Evolutionary conservation across 257 asterid species (phyloP), one percentile per base, ranked within the genome.

Genomic region (Gentiana macrophylla): DNA sequence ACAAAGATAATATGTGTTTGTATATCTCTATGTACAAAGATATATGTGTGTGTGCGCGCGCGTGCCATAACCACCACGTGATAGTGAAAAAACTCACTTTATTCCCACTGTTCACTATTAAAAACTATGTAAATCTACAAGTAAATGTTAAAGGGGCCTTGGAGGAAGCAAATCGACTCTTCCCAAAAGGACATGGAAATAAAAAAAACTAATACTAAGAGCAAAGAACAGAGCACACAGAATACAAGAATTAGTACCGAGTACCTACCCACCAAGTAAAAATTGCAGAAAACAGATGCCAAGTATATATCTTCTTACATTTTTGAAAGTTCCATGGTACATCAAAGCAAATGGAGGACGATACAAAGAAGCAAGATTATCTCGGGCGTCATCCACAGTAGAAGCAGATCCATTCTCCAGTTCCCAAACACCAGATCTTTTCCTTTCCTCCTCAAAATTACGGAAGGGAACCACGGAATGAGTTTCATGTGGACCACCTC

Each of bases 321-420:
- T 92, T 72, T 88, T 95, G 70, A 92, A 92, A 37, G 97, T 53
- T 50, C 97, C 99, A 48, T 76, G 93, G 78, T 66, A 85, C 86
- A 92, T 83, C 74, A 92, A 77, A 62, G 77, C 85, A 72, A 85
- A 89, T 64, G 99, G 99, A 60, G 95, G 97, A 56, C 99, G 95
- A 65, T 92, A 92, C 49, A 92, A 66, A 65, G 97, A 83, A 57
- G 99, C 99, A 72, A 92, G 99, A 77, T 85, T 88, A 62, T 83
- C 95, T 67, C 70, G 91, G 62, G 91, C 50, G 63, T 63, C 77
- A 57, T 77, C 82, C 6, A 75, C 77, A 46, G 78, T 67, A 72
- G 90, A 76, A 57, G 87, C 74, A 73, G 96, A 79, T 61, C 80
- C 84, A 67, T 66, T 75, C 37, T 79, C 95, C 45, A 72, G 69